Conservation (phyloP, 108 stramenopile species). For the Cyclotella sp. region DNA sequence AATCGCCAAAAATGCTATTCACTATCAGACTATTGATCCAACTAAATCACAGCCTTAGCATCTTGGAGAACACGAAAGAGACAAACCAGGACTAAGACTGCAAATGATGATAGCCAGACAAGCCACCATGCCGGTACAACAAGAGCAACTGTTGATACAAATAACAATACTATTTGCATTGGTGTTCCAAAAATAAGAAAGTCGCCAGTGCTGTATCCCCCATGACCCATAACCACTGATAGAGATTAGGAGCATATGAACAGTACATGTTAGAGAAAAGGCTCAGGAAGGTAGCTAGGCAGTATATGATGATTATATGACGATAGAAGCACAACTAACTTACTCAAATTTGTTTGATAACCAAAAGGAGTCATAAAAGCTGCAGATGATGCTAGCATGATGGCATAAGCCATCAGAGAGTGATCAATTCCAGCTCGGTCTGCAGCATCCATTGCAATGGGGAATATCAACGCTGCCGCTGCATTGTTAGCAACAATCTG, state of each 20-base stretch:
- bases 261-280: background rate
- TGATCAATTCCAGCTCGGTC: slow-evolving; percentile 57
- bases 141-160: slow-evolving; percentile 51
- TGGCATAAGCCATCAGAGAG: slow-evolving; percentile 57
- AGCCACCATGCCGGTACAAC: slow-evolving; percentile 49
- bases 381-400: slow-evolving; percentile 78
- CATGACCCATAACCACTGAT: slow-evolving; percentile 71
- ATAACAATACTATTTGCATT: slow-evolving; percentile 74
- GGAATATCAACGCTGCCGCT: slow-evolving; percentile 86
- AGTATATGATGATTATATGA: too few relatives aligned
- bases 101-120: slow-evolving; percentile 41
- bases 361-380: slow-evolving; percentile 81
- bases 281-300: too few relatives aligned
- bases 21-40: too few relatives aligned
- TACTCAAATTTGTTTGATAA: slow-evolving; percentile 63
- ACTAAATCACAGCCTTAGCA: background rate
- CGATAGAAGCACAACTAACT: background rate
- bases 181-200: slow-evolving; percentile 74
- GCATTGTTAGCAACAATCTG: slow-evolving; percentile 89
- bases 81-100: slow-evolving; percentile 24
- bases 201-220: slow-evolving; percentile 74
- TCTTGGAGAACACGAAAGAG: slow-evolving; percentile 3
- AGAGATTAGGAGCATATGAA: background rate
- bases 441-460: slow-evolving; percentile 86
- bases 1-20: too few relatives aligned